phyloP scores from a whole-genome alignment of 2,329 filamentous ascomycete species.

The Penicillium corylophilum region DNA sequence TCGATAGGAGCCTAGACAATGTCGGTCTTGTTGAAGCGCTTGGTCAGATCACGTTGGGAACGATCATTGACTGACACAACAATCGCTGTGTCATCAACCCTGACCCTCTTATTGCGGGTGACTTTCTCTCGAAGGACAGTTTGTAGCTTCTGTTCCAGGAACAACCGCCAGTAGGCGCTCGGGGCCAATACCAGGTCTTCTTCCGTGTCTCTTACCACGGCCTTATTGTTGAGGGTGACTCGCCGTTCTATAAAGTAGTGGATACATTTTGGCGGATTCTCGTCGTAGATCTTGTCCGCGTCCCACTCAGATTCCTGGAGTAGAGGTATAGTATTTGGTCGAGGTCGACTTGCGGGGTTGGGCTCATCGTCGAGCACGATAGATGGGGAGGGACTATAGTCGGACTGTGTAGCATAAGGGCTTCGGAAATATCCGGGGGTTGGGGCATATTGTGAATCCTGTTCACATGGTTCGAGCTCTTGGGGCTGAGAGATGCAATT shows the following conservation, averaged over 20 bases:
- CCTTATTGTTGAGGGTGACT: constrained; percentile 16
- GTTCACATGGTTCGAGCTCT: too few relatives aligned
- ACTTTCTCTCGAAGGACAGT: constrained; percentile 11
- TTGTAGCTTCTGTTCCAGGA: constrained; percentile 13
- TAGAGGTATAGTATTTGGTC: neutral
- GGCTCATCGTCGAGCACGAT: too few relatives aligned
- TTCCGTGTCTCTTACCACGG: constrained; percentile 14
- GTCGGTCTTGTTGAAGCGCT: constrained; percentile 27
- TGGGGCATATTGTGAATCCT: too few relatives aligned
- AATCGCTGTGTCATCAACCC: constrained; percentile 7
- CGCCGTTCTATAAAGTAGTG: constrained; percentile 28
- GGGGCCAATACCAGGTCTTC: constrained; percentile 15
- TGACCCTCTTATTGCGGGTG: neutral
- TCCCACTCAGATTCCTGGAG: constrained; percentile 10
- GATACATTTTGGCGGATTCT: constrained; percentile 10
- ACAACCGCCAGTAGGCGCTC: constrained; percentile 10
- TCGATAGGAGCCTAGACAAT: constrained; percentile 31
- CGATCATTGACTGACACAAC: constrained; percentile 27
- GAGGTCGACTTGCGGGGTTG: neutral
- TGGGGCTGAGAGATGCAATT: too few relatives aligned
- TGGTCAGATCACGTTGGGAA: constrained; percentile 29
- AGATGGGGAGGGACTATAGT: too few relatives aligned
- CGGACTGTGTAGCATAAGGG: too few relatives aligned
- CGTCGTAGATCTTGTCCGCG: neutral
- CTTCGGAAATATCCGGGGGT: too few relatives aligned